Percentiles rank a stretch among this genome's conserved stretches.
Evolutionary conservation across 495 filamentous ascomycete species (phyloP).

Genomic region (Venustampulla echinocandica): DNA sequence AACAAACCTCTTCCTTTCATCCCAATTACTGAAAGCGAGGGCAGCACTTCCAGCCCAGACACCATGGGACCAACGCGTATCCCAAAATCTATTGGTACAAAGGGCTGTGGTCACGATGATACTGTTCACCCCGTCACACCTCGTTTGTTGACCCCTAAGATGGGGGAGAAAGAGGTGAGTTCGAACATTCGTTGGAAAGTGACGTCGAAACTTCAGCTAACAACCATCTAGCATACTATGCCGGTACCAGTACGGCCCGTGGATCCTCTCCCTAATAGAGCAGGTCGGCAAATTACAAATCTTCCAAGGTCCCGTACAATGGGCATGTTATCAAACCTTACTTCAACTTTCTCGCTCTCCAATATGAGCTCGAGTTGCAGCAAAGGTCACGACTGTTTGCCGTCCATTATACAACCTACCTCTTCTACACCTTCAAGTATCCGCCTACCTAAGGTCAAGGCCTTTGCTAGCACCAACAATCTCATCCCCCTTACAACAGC

Average conservation of each 20-base stretch:
- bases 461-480: neutral
- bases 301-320: slow-evolving; percentile 32
- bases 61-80: neutral
- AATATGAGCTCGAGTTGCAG: slow-evolving; percentile 17
- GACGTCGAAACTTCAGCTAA: neutral
- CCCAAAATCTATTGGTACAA: neutral
- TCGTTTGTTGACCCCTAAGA: too few species aligned
- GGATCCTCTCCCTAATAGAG: neutral
- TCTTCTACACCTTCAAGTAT: neutral
- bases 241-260: neutral
- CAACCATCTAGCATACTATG: neutral
- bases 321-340: slow-evolving; percentile 31
- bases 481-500: slow-evolving; percentile 3
- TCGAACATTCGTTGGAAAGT: neutral
- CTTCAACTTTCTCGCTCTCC: slow-evolving; percentile 29
- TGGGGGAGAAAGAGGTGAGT: neutral
- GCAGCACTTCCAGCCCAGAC: too few species aligned
- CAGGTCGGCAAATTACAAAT: neutral
- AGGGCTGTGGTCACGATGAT: neutral
- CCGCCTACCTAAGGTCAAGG: too few species aligned
- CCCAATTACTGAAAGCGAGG: too few species aligned
- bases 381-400: neutral
- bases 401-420: neutral
- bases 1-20: too few species aligned
- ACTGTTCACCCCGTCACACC: neutral